A percentile compares a stretch with the other conserved stretches of the same genome.
phyloP scores from a whole-genome alignment of 129 eudicot species.

The Pittosporum tobira region DNA sequence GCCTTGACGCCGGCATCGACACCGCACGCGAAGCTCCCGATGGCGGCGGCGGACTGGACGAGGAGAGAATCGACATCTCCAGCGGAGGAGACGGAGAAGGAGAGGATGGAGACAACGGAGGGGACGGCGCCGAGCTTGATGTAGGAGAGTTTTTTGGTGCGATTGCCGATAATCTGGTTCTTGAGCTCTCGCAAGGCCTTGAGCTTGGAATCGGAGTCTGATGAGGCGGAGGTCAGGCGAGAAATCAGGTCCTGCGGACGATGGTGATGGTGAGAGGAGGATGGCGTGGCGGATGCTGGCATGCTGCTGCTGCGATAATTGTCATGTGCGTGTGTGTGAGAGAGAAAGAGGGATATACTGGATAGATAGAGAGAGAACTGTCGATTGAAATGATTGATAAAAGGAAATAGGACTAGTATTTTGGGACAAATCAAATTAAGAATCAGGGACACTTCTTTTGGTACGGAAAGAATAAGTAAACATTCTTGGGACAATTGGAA shows the following conservation, averaged over 20 bases:
- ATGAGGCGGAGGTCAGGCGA: constrained; percentile 45
- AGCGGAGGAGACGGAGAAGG: constrained; percentile 28
- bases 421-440: too few relatives aligned
- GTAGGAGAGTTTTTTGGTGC: constrained; percentile 68
- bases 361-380: too few relatives aligned
- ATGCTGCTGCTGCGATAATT: constrained; percentile 20
- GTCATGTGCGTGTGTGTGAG: neutral
- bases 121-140: constrained; percentile 86
- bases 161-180: constrained; percentile 88
- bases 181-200: constrained; percentile 72
- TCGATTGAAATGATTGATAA: too few relatives aligned
- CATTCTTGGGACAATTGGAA: too few relatives aligned
- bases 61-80: constrained; percentile 31
- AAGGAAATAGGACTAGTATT: too few relatives aligned
- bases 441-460: too few relatives aligned
- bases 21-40: constrained; percentile 96
- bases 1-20: constrained; percentile 80
- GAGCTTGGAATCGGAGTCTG: constrained; percentile 44
- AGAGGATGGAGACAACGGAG: constrained; percentile 51
- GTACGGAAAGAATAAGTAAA: too few relatives aligned
- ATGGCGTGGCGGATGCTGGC: constrained; percentile 48
- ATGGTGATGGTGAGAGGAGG: constrained; percentile 45
- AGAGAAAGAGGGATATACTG: too few relatives aligned
- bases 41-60: constrained; percentile 65
- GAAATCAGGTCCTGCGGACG: constrained; percentile 59